These are phyloP conservation scores for Holtermanniella nyarrowii DNA, from an alignment of 768 basidiomycete species.

Conservation along the genomic window DNA sequence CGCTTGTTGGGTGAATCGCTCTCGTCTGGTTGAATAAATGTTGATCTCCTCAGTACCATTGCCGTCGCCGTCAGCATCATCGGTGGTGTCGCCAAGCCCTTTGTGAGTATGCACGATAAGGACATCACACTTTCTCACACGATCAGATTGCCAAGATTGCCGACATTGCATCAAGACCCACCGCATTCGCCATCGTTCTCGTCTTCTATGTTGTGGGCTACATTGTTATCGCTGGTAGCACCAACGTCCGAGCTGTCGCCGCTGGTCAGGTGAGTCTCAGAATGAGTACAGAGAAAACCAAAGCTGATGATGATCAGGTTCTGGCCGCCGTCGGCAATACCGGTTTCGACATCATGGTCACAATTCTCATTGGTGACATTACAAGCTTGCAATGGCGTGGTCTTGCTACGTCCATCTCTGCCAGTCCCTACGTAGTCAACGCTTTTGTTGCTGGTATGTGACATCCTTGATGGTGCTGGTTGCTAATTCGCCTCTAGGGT, in stretches of 20 bases:
- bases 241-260: constrained; percentile 24
- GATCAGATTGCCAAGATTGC: constrained; percentile 29
- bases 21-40: no score
- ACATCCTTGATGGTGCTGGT: no score
- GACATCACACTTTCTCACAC: no score
- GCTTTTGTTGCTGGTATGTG: constrained; percentile 27
- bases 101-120: no score
- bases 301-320: no score
- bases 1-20: no score
- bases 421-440: constrained; percentile 32
- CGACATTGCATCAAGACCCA: constrained; percentile 32
- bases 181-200: constrained; percentile 21
- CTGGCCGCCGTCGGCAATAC: constrained; percentile 31
- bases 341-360: constrained; percentile 32
- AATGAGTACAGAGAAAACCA: no score
- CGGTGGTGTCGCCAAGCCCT: constrained; percentile 24
- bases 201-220: constrained; percentile 34
- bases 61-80: constrained; percentile 33
- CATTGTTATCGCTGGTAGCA: constrained; percentile 28
- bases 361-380: constrained; percentile 35
- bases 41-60: no score
- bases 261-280: no score
- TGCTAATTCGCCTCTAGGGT: no score
- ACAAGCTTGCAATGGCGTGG: constrained; percentile 39
- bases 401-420: constrained; percentile 24